A percentile compares a stretch with the other conserved stretches of the same genome.
These are phyloP conservation scores for Polygonum maritimum DNA, from an alignment of 148 eudicot species.

Conservation along the genomic window DNA sequence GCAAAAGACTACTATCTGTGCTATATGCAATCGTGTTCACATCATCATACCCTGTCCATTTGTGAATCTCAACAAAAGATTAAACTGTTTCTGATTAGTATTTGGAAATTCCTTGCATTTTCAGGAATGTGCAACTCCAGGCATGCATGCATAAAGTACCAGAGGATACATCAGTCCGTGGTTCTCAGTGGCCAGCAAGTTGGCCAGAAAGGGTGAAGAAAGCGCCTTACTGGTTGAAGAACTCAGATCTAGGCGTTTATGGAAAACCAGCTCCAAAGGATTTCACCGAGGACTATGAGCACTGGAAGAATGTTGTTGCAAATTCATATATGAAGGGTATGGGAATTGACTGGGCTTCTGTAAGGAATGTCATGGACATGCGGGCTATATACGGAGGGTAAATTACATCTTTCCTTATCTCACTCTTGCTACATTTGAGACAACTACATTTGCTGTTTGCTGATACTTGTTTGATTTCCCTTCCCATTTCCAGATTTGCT, in stretches of 20 bases:
- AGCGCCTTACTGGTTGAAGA: slow-evolving; percentile 57
- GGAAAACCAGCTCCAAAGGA: slow-evolving; percentile 64
- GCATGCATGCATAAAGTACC: slow-evolving; percentile 70
- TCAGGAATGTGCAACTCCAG: slow-evolving; percentile 49
- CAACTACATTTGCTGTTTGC: not conserved
- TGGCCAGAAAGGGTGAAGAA: slow-evolving; percentile 56
- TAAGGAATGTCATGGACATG: slow-evolving; percentile 85
- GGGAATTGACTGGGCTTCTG: slow-evolving; percentile 58
- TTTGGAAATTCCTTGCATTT: not conserved
- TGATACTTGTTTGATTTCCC: slow-evolving; percentile 23
- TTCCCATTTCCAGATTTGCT: slow-evolving; percentile 44
- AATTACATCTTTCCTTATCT: slow-evolving; percentile 4
- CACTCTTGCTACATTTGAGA: not conserved
- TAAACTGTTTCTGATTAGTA: not conserved
- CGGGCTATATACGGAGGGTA: slow-evolving; percentile 77
- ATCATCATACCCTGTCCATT: not conserved
- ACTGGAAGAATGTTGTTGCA: slow-evolving; percentile 49
- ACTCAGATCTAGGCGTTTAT: slow-evolving; percentile 48
- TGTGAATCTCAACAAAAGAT: not conserved
- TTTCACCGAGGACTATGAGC: slow-evolving; percentile 45
- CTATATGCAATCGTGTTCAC: not conserved
- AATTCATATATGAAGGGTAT: slow-evolving; percentile 52
- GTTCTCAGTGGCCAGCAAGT: slow-evolving; percentile 52
- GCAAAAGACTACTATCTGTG: not conserved
- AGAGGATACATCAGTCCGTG: slow-evolving; percentile 39